Base-by-base conservation (phyloP, 2,329 filamentous ascomycete species). In the Botrytis porri region DNA sequence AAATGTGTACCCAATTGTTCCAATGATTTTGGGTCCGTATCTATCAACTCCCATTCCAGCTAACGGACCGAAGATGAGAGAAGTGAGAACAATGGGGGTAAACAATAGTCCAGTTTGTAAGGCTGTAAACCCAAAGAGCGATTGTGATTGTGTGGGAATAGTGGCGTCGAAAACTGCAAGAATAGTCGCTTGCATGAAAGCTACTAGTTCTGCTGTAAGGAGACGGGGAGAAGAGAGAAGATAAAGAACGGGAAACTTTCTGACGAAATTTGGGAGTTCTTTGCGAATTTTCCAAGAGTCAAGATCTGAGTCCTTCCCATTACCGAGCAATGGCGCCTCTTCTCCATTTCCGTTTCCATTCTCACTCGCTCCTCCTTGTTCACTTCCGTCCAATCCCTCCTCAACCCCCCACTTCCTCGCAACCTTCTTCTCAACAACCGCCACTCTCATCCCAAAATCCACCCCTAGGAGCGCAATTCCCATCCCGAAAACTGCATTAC, bases 401-500 rank as follows among this genome's bases (percentile, higher is more conserved):
- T 73, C 37, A 41, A 62, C 37, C 16, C 22, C n/a, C n/a, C 51
- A 67, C 14, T 82, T 83, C 14, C 79, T 80, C 0, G 88, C 88
- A 1, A 85, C 83, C 78, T 88, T 89, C 80, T 89, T 90, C 80
- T 92, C 89, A n/a, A 92, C 84, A 70, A 92, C 84, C 8, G 88
- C 78, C 0, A 89, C 77, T 20, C 90, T 85, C 84, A 91, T 86
- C 35, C 87, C 72, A 73, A 91, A 87, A 79, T 92, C 89, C 25
- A 91, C 74, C 0, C 78, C 84, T 1, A 92, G 79, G 14, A 91
- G 79, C 0, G 82, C 85, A 65, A 88, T 83, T 0, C 85, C 86
- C 37, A 90, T 81, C 0, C 84, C 85, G 78, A 90, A 90, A 0
- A 91, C 88, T 0, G 88, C 88, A 20, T 80, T 78, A 77, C 88